A percentile compares a stretch with the other conserved stretches of the same genome.
These are phyloP conservation scores for Podaxis sp. DNA, from an alignment of 768 basidiomycete genomes.

Conservation along the genomic window DNA sequence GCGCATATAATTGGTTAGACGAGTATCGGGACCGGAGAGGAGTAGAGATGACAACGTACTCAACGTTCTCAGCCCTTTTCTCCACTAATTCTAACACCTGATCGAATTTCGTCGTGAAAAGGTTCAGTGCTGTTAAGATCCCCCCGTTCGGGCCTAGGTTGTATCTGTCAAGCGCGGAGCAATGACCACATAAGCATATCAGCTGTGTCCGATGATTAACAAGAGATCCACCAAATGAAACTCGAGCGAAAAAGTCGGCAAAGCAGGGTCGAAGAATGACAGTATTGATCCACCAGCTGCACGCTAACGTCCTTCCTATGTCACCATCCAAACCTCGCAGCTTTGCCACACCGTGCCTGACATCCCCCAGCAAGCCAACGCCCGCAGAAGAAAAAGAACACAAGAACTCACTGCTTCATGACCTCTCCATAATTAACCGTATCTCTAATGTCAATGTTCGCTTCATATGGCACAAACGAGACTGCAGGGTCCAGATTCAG, in stretches of 20 bases:
- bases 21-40: neutral
- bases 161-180: constrained; percentile 56
- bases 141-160: constrained; percentile 98
- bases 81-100: constrained; percentile 92
- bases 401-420: constrained; percentile 92
- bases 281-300: too few relatives aligned
- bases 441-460: constrained; percentile 98
- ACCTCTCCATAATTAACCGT: constrained; percentile 97
- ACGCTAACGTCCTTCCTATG: too few relatives aligned
- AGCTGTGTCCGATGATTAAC: neutral
- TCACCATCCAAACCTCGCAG: too few relatives aligned
- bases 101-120: constrained; percentile 99
- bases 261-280: too few relatives aligned
- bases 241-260: constrained; percentile 13
- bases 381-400: constrained; percentile 21
- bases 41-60: constrained; percentile 52
- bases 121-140: constrained; percentile 92
- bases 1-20: neutral
- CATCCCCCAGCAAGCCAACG: too few relatives aligned
- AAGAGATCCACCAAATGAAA: constrained; percentile 8
- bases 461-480: constrained; percentile 84
- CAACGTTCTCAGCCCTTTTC: constrained; percentile 83
- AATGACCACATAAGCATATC: neutral
- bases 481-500: constrained; percentile 98
- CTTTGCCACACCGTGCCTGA: too few relatives aligned